Conservation (phyloP, 495 filamentous ascomycete species). For the Penicillium nucicola region DNA sequence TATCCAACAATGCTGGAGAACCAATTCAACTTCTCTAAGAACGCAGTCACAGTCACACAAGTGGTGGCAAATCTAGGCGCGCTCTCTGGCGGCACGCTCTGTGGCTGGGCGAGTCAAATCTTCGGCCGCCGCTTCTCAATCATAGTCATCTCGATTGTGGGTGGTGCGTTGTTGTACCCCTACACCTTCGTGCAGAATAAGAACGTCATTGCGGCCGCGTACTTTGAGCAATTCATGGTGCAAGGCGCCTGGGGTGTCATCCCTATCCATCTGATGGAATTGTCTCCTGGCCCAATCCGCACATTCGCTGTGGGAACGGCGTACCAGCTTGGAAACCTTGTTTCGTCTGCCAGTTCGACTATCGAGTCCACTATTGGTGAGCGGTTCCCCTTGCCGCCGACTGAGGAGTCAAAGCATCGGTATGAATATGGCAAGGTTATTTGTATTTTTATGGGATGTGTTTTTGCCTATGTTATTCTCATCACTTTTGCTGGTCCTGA, state of each 20-base stretch:
- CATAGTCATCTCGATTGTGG: constrained; percentile 71
- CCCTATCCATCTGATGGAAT: constrained; percentile 84
- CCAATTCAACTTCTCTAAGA: constrained; percentile 68
- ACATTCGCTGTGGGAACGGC: constrained; percentile 81
- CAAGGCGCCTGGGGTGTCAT: constrained; percentile 85
- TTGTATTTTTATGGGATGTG: constrained; percentile 89
- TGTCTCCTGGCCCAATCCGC: constrained; percentile 75
- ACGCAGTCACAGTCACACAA: constrained; percentile 78
- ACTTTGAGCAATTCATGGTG: constrained; percentile 89
- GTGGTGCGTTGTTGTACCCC: constrained; percentile 76
- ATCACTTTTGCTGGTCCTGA: constrained; percentile 78
- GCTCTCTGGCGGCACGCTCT: constrained; percentile 69
- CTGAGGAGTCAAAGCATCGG: constrained; percentile 40
- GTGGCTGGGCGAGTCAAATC: constrained; percentile 77
- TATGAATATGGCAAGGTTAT: constrained; percentile 90
- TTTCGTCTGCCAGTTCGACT: constrained; percentile 73
- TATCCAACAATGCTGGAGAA: constrained; percentile 82
- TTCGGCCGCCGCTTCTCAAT: constrained; percentile 82
- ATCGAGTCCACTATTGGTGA: constrained; percentile 83
- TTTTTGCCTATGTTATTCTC: constrained; percentile 78
- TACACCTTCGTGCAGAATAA: constrained; percentile 67
- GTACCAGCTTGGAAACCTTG: constrained; percentile 85
- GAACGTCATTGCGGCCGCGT: constrained; percentile 74
- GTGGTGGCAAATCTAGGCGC: constrained; percentile 84
- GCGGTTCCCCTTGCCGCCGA: constrained; percentile 68